A percentile compares a stretch with the other conserved stretches of the same genome.
Evolutionary conservation across 2,329 filamentous ascomycete genomes (phyloP).

Genomic region (Aspergillus vadensis): DNA sequence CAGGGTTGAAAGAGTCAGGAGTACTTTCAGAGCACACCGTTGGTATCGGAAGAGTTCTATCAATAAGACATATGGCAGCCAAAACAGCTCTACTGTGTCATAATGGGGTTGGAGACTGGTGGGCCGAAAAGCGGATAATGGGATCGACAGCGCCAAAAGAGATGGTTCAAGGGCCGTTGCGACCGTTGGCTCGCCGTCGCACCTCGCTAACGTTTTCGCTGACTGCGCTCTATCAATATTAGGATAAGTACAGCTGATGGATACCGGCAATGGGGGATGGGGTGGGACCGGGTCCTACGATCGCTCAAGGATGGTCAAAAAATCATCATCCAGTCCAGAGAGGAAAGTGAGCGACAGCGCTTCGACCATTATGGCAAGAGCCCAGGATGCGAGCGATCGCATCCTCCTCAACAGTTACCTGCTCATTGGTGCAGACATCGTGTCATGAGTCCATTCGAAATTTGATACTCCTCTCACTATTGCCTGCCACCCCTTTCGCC

Average conservation of each 20-base stretch:
- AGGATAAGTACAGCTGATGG: constrained; percentile 2
- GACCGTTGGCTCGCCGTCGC: constrained; percentile 15
- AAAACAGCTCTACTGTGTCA: constrained; percentile 5
- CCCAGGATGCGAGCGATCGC: constrained; percentile 29
- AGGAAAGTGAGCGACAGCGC: constrained; percentile 27
- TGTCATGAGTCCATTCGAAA: constrained; percentile 4
- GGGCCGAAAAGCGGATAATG: constrained; percentile 12
- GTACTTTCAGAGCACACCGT: neutral
- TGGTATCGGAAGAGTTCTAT: neutral
- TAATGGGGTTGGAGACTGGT: constrained; percentile 17
- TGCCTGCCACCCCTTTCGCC: neutral
- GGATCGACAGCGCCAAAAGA: constrained; percentile 21
- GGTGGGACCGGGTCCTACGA: constrained; percentile 23
- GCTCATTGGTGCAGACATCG: neutral
- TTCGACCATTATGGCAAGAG: constrained; percentile 31
- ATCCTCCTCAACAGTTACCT: constrained; percentile 22
- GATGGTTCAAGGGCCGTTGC: constrained; percentile 20
- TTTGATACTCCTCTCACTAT: constrained; percentile 10
- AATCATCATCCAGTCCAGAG: constrained; percentile 25
- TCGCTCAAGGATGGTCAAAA: constrained; percentile 33
- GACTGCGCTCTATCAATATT: constrained; percentile 1
- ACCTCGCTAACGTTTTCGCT: constrained; percentile 10
- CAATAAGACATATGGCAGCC: neutral
- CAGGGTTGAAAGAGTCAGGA: neutral
- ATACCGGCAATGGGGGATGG: constrained; percentile 2